Evolutionary conservation across 495 filamentous ascomycete genomes (phyloP), one percentile per base, ranked within the genome.

Genomic region (Hypoxylon lienhwacheense): DNA sequence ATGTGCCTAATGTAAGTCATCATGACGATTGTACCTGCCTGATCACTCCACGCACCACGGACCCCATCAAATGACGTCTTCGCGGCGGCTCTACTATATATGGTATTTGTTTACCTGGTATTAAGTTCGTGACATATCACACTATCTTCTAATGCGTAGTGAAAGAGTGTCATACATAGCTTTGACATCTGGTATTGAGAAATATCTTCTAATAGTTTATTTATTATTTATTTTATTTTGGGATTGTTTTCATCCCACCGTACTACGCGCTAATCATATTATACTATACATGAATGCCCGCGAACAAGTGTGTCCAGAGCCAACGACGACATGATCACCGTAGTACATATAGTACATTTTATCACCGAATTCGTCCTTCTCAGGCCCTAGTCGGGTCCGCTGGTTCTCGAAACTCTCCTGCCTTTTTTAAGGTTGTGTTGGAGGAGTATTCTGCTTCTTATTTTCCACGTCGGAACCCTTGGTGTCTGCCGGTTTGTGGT

Each of bases 11-110:
- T 21, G 35, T 37, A 33, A n/a, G 55, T 61, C 50, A 61, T 61
- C 50, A 51, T 52, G 50, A 55, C 42, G 28, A 25, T 49, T 41
- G 29, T 32, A 17, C 20, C 15, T 45, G 21, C 32, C 25, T 8
- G 16, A 4, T 22, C 37, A 35, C 11, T 16, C 24, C 32, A 26
- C 21, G 24, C 10, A 36, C 31, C 36, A 37, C 40, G 16, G 40
- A 31, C 17, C n/a, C n/a, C 7, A 26, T 42, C 46, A n/a, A 55
- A 61, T 61, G 58, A 61, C 58, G 58, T 61, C 51, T 52, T 61
- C 41, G 22, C 41, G 28, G 51, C 41, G 47, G 47, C 58, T 42
- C 31, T 2, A 28, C 4, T 4, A 54, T 60, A 41, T 54, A 41
- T 25, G 26, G n/a, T n/a, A n/a, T n/a, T n/a, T n/a, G n/a, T n/a